Percentiles rank a stretch among this genome's conserved stretches.
Evolutionary conservation across 805 yeast species (phyloP).

Genomic region (Starmerella stellata): DNA sequence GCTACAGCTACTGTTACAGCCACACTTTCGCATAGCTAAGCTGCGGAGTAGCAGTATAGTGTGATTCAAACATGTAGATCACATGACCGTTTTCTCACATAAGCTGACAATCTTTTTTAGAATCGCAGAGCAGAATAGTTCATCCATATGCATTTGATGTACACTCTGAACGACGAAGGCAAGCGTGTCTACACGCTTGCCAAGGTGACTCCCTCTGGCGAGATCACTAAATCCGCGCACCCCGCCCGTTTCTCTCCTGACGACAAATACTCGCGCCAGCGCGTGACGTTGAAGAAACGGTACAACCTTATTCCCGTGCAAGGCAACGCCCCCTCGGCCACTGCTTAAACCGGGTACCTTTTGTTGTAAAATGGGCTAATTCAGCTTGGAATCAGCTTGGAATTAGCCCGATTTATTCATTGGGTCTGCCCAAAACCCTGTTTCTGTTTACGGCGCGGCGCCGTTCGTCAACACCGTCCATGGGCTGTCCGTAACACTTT

Average conservation of each 20-base stretch:
- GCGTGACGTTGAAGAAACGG: slow-evolving; percentile 95
- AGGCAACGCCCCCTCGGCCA: neutral
- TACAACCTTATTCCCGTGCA: slow-evolving; percentile 57
- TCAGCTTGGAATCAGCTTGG: too few relatives aligned
- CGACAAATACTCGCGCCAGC: slow-evolving; percentile 96
- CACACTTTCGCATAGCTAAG: neutral
- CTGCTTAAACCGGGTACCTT: neutral
- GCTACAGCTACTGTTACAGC: too few relatives aligned
- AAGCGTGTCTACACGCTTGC: slow-evolving; percentile 86
- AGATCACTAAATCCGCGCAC: slow-evolving; percentile 95
- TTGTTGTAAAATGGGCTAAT: too few relatives aligned
- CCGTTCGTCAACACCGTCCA: too few relatives aligned
- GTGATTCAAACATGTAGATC: too few relatives aligned
- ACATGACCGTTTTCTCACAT: too few relatives aligned
- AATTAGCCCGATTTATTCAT: too few relatives aligned
- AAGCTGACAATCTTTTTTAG: too few relatives aligned
- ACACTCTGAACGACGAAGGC: slow-evolving; percentile 85
- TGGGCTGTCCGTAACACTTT: too few relatives aligned
- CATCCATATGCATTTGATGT: slow-evolving; percentile 99
- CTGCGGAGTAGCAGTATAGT: neutral
- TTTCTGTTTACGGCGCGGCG: too few relatives aligned
- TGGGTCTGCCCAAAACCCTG: too few relatives aligned
- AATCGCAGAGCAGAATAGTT: too few relatives aligned
- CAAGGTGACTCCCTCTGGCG: slow-evolving; percentile 67
- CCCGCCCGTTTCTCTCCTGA: slow-evolving; percentile 99